Conservation (phyloP, 371 early-diverging fungal species). For the Rhizopus microsporus region DNA sequence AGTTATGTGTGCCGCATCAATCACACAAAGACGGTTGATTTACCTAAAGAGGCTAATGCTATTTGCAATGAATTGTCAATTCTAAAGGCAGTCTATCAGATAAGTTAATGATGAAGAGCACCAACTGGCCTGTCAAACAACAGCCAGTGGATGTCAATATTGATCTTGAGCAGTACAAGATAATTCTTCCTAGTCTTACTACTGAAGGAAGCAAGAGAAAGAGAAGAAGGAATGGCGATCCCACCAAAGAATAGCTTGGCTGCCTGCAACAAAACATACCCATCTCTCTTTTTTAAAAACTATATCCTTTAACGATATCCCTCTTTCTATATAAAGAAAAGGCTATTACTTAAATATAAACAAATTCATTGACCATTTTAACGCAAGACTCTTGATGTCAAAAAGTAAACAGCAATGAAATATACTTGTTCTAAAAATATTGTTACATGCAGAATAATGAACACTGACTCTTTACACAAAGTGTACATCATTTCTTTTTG, state of each 20-base stretch:
- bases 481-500: not conserved
- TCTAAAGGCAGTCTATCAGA: constrained; percentile 5
- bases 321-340: too few relatives aligned
- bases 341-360: too few relatives aligned
- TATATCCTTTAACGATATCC: not conserved
- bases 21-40: constrained; percentile 11
- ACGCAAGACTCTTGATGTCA: too few relatives aligned
- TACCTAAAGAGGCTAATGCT: constrained; percentile 19
- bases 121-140: constrained; percentile 12
- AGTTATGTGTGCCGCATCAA: constrained; percentile 17
- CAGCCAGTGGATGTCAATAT: constrained; percentile 7
- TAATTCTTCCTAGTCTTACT: constrained; percentile 17
- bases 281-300: too few relatives aligned
- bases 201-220: constrained; percentile 13
- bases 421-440: too few relatives aligned
- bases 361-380: too few relatives aligned
- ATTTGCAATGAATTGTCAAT: constrained; percentile 12
- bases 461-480: not conserved
- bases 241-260: constrained; percentile 10
- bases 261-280: constrained; percentile 4
- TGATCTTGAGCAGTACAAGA: constrained; percentile 12
- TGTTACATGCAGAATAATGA: not conserved
- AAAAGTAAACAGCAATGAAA: too few relatives aligned
- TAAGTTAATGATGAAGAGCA: constrained; percentile 18
- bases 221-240: constrained; percentile 9